A percentile compares a stretch with the other conserved stretches of the same genome.
These are phyloP conservation scores for Solanum paucissectum DNA, from an alignment of 257 asterid species.

Conservation along the genomic window DNA sequence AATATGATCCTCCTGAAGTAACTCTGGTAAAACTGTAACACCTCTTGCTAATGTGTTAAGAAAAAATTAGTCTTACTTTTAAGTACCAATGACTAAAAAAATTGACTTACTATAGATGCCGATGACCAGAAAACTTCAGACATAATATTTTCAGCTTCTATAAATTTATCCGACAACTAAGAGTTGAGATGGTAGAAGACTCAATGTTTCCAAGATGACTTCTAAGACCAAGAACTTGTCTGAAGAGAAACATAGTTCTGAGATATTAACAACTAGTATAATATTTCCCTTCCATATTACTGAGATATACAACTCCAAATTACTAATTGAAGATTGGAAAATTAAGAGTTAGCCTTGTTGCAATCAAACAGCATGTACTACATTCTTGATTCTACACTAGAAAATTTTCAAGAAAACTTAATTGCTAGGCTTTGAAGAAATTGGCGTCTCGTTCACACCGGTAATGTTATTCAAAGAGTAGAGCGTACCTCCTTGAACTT, in stretches of 20 bases:
- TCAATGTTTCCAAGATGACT: background rate
- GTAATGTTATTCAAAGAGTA: background rate
- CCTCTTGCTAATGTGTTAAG: background rate
- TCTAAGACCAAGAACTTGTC: background rate
- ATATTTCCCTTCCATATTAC: background rate
- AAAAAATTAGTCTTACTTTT: background rate
- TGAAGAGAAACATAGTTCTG: background rate
- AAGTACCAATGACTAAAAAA: background rate
- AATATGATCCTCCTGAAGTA: background rate
- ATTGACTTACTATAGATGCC: background rate
- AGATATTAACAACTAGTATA: background rate
- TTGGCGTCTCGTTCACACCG: background rate
- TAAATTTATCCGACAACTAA: background rate
- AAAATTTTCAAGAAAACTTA: background rate
- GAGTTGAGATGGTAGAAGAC: background rate
- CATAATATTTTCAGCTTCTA: background rate
- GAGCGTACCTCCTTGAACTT: slow-evolving; percentile 27
- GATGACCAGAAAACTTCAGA: background rate
- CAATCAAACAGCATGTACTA: background rate
- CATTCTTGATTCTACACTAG: background rate
- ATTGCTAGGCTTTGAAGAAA: background rate
- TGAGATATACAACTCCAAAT: background rate
- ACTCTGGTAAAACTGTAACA: slow-evolving; percentile 1
- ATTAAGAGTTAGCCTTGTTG: background rate
- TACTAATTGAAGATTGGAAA: background rate